phyloP scores from a whole-genome alignment of 2,329 filamentous ascomycete species.

The Mariannaea elegans region DNA sequence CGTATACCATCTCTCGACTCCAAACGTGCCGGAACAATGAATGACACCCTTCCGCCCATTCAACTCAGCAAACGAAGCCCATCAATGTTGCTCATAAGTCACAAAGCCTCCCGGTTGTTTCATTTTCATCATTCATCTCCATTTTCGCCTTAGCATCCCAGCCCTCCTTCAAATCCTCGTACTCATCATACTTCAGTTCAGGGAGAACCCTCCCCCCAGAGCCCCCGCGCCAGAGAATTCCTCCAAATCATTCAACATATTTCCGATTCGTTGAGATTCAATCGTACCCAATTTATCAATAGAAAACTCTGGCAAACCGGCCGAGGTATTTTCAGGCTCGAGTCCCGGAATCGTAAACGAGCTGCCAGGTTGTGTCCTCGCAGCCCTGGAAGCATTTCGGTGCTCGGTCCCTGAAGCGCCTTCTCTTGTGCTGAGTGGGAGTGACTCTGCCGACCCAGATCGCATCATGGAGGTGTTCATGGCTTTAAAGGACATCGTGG shows the following conservation, averaged over 20 bases:
- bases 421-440: conserved; percentile 4
- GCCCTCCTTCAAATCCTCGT: neutral
- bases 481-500: conserved; percentile 21
- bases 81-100: neutral
- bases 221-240: conserved; percentile 35
- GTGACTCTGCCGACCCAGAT: conserved; percentile 10
- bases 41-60: neutral
- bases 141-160: neutral
- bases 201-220: conserved; percentile 14
- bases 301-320: neutral
- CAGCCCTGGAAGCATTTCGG: neutral
- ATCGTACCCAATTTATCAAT: conserved; percentile 14
- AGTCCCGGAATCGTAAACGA: conserved; percentile 25
- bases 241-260: conserved; percentile 36
- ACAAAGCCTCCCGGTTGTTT: neutral
- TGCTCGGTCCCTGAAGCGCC: conserved; percentile 9
- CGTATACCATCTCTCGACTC: neutral
- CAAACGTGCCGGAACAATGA: neutral
- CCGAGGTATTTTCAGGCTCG: neutral
- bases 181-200: conserved; percentile 1
- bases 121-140: neutral
- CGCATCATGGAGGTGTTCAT: conserved; percentile 15
- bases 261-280: conserved; percentile 31
- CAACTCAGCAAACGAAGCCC: neutral
- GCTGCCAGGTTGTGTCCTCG: conserved; percentile 6